Base-by-base conservation (phyloP, 2,329 filamentous ascomycete genomes). In the Aspergillus sp. region DNA sequence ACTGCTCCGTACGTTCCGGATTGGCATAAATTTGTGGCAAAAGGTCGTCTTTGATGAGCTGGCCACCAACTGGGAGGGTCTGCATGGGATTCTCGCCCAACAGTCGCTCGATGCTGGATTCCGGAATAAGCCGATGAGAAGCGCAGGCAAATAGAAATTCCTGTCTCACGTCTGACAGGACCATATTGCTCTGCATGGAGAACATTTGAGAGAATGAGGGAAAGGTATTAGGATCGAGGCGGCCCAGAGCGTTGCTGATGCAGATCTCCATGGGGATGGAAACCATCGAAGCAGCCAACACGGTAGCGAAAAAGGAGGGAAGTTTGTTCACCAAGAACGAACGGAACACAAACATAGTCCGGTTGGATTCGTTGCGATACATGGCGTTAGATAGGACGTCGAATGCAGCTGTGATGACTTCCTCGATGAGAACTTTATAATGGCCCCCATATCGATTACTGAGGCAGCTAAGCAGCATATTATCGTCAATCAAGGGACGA, bases 131-230 rank as follows among this genome's bases (percentile, higher is more conserved):
- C 1, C 83, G 82, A 64, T 97, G 90, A 35, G 96, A 75, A 46
- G 87, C 88, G 62, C 93, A 98, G 0, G 91, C 83, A 53, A 94
- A 93, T 36, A 94, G 79, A 55, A 97, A 97, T 51, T 96, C 73
- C 69, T 85, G 86, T 28, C 83, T 79, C 29, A 87, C 88, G 50
- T 82, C 78, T 29, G 81, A 79, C 2, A 85, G 71, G 34, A 77
- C 73, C 45, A 77, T 78, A 45, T 76, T 80, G 8, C 70, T 70
- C 70, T 62, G 74, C 74, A 80, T 79, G 44, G 80, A 75, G 49
- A 83, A 82, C 57, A 81, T 76, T 43, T 80, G 78, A 7, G 81
- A 82, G 45, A 84, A 75, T 0, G 81, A 79, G 4, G 81, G 80
- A 53, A 85, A 84, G 0, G 75, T 72, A 47, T 80, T 77, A 0